These are phyloP conservation scores for Cladosporium sp. DNA, from an alignment of 2,329 filamentous ascomycete genomes.

Conservation along the genomic window DNA sequence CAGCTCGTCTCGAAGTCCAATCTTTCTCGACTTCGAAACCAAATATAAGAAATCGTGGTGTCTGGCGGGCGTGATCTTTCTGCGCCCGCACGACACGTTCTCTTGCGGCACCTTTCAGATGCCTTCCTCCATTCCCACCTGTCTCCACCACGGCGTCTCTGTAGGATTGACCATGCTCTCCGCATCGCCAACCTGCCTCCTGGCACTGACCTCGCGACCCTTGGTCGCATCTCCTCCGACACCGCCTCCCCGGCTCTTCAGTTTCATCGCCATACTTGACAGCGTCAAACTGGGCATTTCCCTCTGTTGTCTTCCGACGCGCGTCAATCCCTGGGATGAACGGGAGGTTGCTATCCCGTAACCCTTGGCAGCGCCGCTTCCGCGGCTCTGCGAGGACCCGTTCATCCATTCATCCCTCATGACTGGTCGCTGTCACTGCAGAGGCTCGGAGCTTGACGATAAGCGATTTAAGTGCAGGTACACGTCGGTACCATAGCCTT, in stretches of 20 bases:
- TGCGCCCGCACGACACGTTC: background rate
- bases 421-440: conserved; percentile 90
- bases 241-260: conserved; percentile 49
- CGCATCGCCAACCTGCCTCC: conserved; percentile 85
- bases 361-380: conserved; percentile 2
- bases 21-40: background rate
- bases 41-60: background rate
- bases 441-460: conserved; percentile 89
- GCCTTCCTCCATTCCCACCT: conserved; percentile 48
- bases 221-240: conserved; percentile 18
- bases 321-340: conserved; percentile 52
- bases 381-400: conserved; percentile 5
- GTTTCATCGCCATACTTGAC: conserved; percentile 54
- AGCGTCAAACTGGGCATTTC: conserved; percentile 42
- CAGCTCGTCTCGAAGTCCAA: background rate
- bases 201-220: conserved; percentile 67
- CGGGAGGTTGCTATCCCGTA: conserved; percentile 21
- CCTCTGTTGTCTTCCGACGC: conserved; percentile 27
- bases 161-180: conserved; percentile 65
- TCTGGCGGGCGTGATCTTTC: background rate
- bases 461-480: conserved; percentile 96
- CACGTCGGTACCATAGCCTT: conserved; percentile 98
- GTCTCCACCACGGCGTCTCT: conserved; percentile 42
- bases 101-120: conserved; percentile 26
- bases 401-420: conserved; percentile 65